Evolutionary conservation across 176 grass and related monocot genomes (phyloP).

Genomic region (Panicum miliaceum): DNA sequence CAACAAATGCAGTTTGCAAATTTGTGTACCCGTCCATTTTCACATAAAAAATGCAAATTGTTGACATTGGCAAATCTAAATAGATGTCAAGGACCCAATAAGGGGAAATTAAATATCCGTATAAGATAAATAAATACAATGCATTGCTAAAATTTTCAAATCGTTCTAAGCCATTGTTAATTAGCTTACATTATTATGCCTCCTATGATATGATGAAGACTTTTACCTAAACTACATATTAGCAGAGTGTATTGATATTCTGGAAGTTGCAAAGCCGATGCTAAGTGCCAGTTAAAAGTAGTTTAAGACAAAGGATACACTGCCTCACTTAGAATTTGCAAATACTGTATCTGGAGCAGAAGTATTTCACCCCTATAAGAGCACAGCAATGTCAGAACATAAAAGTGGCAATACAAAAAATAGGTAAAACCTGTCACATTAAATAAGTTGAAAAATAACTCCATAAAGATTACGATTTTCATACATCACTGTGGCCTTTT

Average conservation of each 20-base stretch:
- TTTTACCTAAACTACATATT: constrained; percentile 27
- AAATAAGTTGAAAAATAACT: constrained; percentile 22
- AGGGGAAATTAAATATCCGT: not conserved
- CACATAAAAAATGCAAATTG: constrained; percentile 78
- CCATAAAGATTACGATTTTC: constrained; percentile 5
- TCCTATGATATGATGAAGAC: constrained; percentile 10
- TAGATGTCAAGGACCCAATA: constrained; percentile 60
- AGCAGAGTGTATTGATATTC: constrained; percentile 33
- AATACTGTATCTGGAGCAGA: constrained; percentile 74
- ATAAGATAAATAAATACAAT: constrained; percentile 23
- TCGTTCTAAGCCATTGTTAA: constrained; percentile 22
- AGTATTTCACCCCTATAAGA: constrained; percentile 79
- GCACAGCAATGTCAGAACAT: constrained; percentile 42
- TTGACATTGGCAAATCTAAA: constrained; percentile 80
- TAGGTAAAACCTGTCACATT: not conserved
- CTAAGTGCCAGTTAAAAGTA: constrained; percentile 23
- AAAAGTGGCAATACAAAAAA: not conserved
- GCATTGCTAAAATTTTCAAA: constrained; percentile 21
- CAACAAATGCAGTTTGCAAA: constrained; percentile 90
- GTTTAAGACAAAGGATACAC: constrained; percentile 69
- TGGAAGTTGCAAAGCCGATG: constrained; percentile 26
- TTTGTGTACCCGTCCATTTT: constrained; percentile 84
- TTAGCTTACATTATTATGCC: constrained; percentile 8
- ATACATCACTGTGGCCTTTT: not conserved
- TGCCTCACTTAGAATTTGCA: constrained; percentile 86